These are phyloP conservation scores for Botrytis byssoidea DNA, from an alignment of 2,329 filamentous ascomycete species.

Conservation along the genomic window DNA sequence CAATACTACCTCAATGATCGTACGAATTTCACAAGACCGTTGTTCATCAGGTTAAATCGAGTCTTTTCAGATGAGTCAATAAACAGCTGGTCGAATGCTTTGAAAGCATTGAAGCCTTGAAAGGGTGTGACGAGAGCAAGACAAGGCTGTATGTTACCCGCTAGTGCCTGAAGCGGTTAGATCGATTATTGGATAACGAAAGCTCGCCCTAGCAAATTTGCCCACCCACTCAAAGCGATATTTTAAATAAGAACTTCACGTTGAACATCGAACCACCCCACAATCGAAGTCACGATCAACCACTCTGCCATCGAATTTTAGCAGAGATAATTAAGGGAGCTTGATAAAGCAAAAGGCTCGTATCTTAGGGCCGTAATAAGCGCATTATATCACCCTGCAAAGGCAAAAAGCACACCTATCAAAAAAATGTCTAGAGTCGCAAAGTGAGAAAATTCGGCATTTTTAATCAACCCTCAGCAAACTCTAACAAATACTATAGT, in stretches of 20 bases:
- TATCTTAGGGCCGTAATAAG: not conserved
- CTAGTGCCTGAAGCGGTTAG: slow-evolving; percentile 16
- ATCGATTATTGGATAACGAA: slow-evolving; percentile 2
- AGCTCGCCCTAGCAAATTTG: slow-evolving; percentile 21
- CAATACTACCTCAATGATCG: not conserved
- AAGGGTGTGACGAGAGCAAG: not conserved
- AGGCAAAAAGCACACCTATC: not conserved
- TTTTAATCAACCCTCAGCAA: slow-evolving; percentile 1
- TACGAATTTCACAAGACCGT: not conserved
- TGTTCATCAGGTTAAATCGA: not conserved
- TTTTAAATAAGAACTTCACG: slow-evolving; percentile 21
- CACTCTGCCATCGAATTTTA: slow-evolving; percentile 13
- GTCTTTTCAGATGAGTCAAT: not conserved
- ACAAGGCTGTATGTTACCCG: not conserved
- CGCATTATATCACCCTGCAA: slow-evolving; percentile 18
- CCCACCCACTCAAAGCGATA: slow-evolving; percentile 23
- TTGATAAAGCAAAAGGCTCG: not conserved
- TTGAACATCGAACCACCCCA: slow-evolving; percentile 17
- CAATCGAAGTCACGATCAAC: slow-evolving; percentile 17
- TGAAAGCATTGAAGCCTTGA: not conserved
- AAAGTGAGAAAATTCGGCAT: slow-evolving; percentile 41
- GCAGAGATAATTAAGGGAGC: slow-evolving; percentile 8
- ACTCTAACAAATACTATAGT: slow-evolving; percentile 31
- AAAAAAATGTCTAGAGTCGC: slow-evolving; percentile 46
- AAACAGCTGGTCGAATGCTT: not conserved